These are phyloP conservation scores for Cordyceps cateniannulata DNA, from an alignment of 2,329 filamentous ascomycete genomes.

Conservation along the genomic window DNA sequence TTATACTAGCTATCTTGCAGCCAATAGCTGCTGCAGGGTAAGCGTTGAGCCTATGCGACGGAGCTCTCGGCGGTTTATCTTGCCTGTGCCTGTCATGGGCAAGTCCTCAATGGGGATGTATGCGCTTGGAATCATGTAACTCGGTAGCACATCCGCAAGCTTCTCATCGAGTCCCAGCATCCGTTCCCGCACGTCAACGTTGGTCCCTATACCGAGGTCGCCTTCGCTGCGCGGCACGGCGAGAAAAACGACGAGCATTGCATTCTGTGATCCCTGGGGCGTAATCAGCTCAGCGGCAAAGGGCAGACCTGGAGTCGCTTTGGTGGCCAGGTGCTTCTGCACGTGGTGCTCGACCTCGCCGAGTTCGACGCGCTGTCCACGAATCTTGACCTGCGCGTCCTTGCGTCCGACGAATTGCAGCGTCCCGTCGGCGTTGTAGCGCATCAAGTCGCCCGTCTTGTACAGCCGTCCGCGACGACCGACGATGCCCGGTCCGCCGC, in stretches of 20 bases:
- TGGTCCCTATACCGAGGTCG: not conserved
- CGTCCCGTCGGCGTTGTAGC: conserved; percentile 28
- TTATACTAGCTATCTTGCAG: not conserved
- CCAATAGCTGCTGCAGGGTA: not conserved
- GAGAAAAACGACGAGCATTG: not conserved
- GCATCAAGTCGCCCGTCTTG: conserved; percentile 46
- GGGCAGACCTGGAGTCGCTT: not conserved
- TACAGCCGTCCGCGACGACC: conserved; percentile 37
- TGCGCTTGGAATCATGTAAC: not conserved
- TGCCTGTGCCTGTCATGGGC: not conserved
- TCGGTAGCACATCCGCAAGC: not conserved
- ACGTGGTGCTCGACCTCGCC: conserved; percentile 16
- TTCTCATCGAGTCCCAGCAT: not conserved
- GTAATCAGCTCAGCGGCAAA: not conserved
- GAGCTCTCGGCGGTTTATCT: not conserved
- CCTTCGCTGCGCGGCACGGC: not conserved
- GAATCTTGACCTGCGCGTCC: conserved; percentile 17
- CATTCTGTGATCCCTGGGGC: not conserved
- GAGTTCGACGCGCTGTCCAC: conserved; percentile 16
- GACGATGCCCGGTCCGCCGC: conserved; percentile 15
- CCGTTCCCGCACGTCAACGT: not conserved
- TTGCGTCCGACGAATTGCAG: conserved; percentile 15
- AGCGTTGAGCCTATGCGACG: not conserved
- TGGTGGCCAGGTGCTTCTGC: not conserved
- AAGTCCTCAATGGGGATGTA: not conserved